A percentile compares a stretch with the other conserved stretches of the same genome.
These are phyloP conservation scores for Gnaphalium uliginosum DNA, from an alignment of 129 eudicot genomes.

Conservation along the genomic window DNA sequence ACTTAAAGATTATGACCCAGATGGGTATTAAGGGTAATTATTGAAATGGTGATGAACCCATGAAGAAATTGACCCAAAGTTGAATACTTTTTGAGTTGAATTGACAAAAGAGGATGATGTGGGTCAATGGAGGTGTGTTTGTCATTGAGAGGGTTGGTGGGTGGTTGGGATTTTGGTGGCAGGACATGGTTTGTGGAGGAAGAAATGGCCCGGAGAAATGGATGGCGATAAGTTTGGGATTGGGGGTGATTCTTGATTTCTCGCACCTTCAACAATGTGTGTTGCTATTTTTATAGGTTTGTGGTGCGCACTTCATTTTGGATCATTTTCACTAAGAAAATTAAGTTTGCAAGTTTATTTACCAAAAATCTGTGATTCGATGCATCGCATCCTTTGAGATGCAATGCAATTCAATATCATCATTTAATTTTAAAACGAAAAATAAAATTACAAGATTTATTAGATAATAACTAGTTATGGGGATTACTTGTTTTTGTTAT, in stretches of 20 bases:
- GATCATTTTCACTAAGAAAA: not conserved
- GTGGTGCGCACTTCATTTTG: not conserved
- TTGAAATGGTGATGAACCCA: constrained; percentile 20
- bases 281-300: not conserved
- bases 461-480: no score
- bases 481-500: no score
- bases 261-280: not conserved
- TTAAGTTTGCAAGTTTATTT: no score
- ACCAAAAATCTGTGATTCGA: no score
- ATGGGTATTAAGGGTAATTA: constrained; percentile 5
- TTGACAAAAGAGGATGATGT: constrained; percentile 34
- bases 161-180: constrained; percentile 32
- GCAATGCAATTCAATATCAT: no score
- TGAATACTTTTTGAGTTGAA: constrained; percentile 22
- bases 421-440: no score
- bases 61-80: constrained; percentile 14
- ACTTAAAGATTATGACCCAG: not conserved
- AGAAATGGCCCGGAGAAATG: constrained; percentile 58
- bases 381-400: no score
- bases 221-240: constrained; percentile 28
- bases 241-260: not conserved
- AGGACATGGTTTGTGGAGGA: constrained; percentile 43
- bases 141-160: constrained; percentile 23
- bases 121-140: constrained; percentile 38
- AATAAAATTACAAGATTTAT: no score